Conservation (phyloP, 495 filamentous ascomycete species). For the Neurospora intermedia region DNA sequence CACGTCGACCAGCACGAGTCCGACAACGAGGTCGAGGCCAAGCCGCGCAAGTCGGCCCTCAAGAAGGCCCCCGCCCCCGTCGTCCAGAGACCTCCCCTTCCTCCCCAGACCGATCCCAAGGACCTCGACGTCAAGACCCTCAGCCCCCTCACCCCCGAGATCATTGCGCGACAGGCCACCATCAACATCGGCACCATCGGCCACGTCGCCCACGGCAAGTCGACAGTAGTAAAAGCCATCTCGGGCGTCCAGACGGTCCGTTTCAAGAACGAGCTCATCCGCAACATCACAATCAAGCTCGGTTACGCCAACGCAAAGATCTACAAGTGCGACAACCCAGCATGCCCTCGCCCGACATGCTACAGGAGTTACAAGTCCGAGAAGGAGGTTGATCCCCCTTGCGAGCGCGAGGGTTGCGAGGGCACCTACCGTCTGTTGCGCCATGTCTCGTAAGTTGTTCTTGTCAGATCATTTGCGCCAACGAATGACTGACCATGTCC, state of each 20-base stretch:
- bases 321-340: constrained; percentile 91
- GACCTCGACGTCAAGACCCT: constrained; percentile 68
- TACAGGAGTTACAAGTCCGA: constrained; percentile 97
- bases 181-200: constrained; percentile 99
- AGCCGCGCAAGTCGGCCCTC: constrained; percentile 32
- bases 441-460: constrained; percentile 74
- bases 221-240: constrained; percentile 96
- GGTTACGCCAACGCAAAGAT: constrained; percentile 99
- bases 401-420: constrained; percentile 81
- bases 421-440: constrained; percentile 76
- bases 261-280: constrained; percentile 98
- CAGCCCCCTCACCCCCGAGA: constrained; percentile 83
- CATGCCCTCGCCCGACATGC: constrained; percentile 88
- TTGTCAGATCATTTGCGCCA: neutral
- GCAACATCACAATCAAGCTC: constrained; percentile 99
- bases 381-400: constrained; percentile 91
- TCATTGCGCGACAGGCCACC: constrained; percentile 93
- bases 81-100: constrained; percentile 46
- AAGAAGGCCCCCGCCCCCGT: constrained; percentile 37
- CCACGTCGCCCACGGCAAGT: constrained; percentile 97
- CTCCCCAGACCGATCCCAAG: constrained; percentile 82
- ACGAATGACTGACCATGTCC: constrained; percentile 2
- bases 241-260: constrained; percentile 97
- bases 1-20: constrained; percentile 26
- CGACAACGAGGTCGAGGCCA: constrained; percentile 30